Evolutionary conservation across 768 basidiomycete genomes (phyloP).

Genomic region (Termitomyces sp.): DNA sequence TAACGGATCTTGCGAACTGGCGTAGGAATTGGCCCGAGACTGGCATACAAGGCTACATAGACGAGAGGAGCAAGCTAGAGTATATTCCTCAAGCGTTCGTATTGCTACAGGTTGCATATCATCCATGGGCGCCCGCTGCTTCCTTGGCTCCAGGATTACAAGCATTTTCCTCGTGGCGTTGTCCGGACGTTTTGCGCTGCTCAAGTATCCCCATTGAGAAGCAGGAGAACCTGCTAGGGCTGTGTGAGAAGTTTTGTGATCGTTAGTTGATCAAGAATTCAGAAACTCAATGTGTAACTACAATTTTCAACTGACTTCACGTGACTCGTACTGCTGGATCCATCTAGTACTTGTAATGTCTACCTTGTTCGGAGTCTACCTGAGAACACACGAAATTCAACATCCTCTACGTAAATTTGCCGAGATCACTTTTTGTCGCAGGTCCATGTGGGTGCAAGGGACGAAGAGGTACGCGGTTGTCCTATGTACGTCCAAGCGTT

Average conservation of each 20-base stretch:
- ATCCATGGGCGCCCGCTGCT: background rate
- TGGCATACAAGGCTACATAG: background rate
- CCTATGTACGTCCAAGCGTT: background rate
- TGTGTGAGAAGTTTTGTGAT: background rate
- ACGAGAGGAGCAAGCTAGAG: background rate
- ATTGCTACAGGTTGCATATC: background rate
- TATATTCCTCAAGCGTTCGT: background rate
- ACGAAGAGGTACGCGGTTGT: background rate
- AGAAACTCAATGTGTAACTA: too few species aligned
- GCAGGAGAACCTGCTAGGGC: background rate
- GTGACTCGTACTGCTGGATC: background rate
- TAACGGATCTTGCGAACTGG: background rate
- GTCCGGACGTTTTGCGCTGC: background rate
- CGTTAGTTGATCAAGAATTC: background rate
- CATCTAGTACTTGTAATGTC: too few species aligned
- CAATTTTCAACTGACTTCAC: background rate
- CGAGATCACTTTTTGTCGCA: background rate
- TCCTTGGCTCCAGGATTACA: background rate
- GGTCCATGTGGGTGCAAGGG: background rate
- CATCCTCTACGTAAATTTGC: background rate
- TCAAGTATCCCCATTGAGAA: too few species aligned
- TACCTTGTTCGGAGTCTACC: too few species aligned
- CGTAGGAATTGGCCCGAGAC: background rate
- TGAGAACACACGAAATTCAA: background rate
- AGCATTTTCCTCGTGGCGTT: background rate